A percentile compares a stretch with the other conserved stretches of the same genome.
Evolutionary conservation across 2,329 filamentous ascomycete species (phyloP).

Genomic region (Aschersonia sp.): DNA sequence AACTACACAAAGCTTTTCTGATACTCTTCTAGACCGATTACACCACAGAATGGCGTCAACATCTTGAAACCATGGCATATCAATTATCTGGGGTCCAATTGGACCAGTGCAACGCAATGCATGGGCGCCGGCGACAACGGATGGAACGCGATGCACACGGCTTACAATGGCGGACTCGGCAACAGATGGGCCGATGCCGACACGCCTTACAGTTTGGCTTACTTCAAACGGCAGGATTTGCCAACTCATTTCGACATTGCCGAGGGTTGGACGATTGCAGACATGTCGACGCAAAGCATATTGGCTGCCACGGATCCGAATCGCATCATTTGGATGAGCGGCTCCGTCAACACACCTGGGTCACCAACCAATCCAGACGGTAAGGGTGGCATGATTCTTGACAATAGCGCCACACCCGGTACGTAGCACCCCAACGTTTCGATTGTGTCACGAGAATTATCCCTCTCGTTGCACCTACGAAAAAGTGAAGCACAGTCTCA

Average conservation of each 20-base stretch:
- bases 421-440: slow-evolving; percentile 4
- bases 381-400: slow-evolving; percentile 30
- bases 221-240: slow-evolving; percentile 33
- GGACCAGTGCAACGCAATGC: slow-evolving; percentile 33
- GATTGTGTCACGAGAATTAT: background rate
- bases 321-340: slow-evolving; percentile 19
- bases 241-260: slow-evolving; percentile 39
- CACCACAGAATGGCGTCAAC: slow-evolving; percentile 20
- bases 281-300: slow-evolving; percentile 8
- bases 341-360: slow-evolving; percentile 33
- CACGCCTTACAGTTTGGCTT: slow-evolving; percentile 22
- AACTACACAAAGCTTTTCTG: background rate
- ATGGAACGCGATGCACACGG: slow-evolving; percentile 34
- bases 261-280: slow-evolving; percentile 31
- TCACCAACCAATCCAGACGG: slow-evolving; percentile 12
- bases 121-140: slow-evolving; percentile 35
- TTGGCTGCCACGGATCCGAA: slow-evolving; percentile 29
- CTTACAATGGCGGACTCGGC: slow-evolving; percentile 33
- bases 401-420: slow-evolving; percentile 22
- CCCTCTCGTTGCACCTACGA: too few species aligned
- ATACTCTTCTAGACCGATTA: background rate
- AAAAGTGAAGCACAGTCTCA: too few species aligned
- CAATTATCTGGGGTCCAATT: slow-evolving; percentile 33
- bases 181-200: slow-evolving; percentile 29
- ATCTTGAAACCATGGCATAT: slow-evolving; percentile 34